Evolutionary conservation across 2,329 filamentous ascomycete species (phyloP).

Genomic region (Colletotrichum sp.): DNA sequence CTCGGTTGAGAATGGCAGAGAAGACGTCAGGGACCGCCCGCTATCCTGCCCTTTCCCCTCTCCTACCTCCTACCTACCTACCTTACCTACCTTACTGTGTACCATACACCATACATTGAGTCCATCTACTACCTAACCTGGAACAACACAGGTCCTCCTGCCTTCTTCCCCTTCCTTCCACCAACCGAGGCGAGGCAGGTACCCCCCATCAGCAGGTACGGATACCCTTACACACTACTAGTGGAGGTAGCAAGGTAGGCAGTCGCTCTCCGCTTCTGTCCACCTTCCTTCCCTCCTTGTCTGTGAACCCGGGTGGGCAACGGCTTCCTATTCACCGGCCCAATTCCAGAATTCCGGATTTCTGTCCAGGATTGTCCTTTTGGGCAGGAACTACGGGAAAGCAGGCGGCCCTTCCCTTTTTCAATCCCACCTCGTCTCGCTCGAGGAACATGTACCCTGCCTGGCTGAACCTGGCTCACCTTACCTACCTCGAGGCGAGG

Average conservation of each 20-base stretch:
- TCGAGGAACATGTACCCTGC: neutral
- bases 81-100: neutral
- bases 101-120: neutral
- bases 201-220: neutral
- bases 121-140: neutral
- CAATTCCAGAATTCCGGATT: constrained; percentile 19
- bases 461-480: neutral
- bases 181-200: neutral
- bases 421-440: neutral
- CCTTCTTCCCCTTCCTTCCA: neutral
- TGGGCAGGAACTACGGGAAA: constrained; percentile 3
- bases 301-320: constrained; percentile 9
- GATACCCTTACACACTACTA: neutral
- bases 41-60: neutral
- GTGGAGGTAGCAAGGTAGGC: neutral
- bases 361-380: constrained; percentile 3
- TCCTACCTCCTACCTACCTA: neutral
- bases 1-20: neutral
- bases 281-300: constrained; percentile 13
- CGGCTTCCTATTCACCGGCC: neutral
- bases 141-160: neutral
- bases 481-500: neutral
- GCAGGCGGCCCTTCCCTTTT: constrained; percentile 14
- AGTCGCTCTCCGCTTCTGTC: neutral
- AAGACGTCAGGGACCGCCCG: neutral